Evolutionary conservation across 2,329 filamentous ascomycete species (phyloP), one percentile per base, ranked within the genome.

Genomic region (Xylaria sp.): DNA sequence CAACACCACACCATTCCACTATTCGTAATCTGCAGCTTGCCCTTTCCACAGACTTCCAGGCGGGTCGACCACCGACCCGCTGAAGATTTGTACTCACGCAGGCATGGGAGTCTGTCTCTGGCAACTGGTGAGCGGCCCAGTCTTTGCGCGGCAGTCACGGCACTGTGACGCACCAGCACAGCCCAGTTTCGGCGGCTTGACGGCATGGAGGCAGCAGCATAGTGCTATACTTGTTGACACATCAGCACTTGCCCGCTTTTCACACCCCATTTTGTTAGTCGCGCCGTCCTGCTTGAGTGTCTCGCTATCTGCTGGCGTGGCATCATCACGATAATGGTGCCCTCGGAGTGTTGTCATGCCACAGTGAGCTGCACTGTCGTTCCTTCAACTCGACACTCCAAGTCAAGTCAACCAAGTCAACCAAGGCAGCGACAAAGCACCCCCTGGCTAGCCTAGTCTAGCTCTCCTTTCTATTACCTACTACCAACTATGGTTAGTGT

Each of bases 241-340:
- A 72, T 72, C 68, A 58, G 52, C 59, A 52, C 39, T 58, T 60
- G 69, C 69, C 31, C 58, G 39, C 34, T 8, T 6, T 18, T 34
- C 51, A 50, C 67, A 66, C 64, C 18, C 41, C 23, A 39, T 62
- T 55, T 8, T 54, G 66, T 66, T 73, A 69, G 48, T 28, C 28
- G 15, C 37, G 15, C 55, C 13, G 64, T 60, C 44, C 25, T 44
- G 46, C 13, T 3, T 34, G 57, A 57, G 74, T 77, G 74, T 59
- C 58, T 56, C 41, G 31, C 61, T 76, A 76, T 72, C 75, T 63
- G 69, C 69, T 74, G 61, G 70, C 69, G 70, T 75, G 71, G 67
- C 72, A 68, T 60, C 61, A 65, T 72, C 69, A 59, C 69, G 73
- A 70, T 71, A 71, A 72, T 73, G 73, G 73, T 37, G 67, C 52